A percentile compares a stretch with the other conserved stretches of the same genome.
Conservation (phyloP, 345 rosid species). For the Camelina neglecta region DNA sequence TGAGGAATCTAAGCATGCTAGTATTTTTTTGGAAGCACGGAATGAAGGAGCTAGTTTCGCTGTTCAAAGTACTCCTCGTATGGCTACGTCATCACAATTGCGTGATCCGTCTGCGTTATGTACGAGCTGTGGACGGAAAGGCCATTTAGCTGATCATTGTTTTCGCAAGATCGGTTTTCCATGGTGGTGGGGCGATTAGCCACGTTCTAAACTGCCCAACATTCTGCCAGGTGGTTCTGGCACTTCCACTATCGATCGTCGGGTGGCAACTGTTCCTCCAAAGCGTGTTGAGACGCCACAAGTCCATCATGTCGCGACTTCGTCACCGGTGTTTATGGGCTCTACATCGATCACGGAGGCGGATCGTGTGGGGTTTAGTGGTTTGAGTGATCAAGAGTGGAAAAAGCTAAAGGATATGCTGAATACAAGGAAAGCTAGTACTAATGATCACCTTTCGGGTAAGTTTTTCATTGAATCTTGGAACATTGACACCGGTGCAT, state of each 20-base stretch:
- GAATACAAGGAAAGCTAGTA: too few species aligned
- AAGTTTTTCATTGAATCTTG: neutral
- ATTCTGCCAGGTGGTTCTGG: too few species aligned
- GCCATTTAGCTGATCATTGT: neutral
- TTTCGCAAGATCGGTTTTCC: neutral
- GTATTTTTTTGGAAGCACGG: fast-evolving
- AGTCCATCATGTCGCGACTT: too few species aligned
- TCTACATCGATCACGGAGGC: neutral
- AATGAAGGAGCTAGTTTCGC: neutral
- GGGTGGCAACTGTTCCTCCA: neutral
- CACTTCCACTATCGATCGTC: too few species aligned
- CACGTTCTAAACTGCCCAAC: neutral
- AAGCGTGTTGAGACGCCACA: too few species aligned
- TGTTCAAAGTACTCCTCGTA: neutral
- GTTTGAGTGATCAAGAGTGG: neutral
- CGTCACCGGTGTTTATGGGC: too few species aligned
- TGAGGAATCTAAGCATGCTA: neutral
- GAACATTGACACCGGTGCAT: neutral
- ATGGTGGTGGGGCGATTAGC: neutral
- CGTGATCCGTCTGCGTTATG: neutral
- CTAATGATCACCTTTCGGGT: neutral
- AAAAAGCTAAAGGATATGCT: too few species aligned
- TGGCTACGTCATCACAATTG: too few species aligned
- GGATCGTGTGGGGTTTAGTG: neutral
- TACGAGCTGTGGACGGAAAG: neutral